Conservation (phyloP, 2,329 filamentous ascomycete species). For the Coniochaeta sp. region DNA sequence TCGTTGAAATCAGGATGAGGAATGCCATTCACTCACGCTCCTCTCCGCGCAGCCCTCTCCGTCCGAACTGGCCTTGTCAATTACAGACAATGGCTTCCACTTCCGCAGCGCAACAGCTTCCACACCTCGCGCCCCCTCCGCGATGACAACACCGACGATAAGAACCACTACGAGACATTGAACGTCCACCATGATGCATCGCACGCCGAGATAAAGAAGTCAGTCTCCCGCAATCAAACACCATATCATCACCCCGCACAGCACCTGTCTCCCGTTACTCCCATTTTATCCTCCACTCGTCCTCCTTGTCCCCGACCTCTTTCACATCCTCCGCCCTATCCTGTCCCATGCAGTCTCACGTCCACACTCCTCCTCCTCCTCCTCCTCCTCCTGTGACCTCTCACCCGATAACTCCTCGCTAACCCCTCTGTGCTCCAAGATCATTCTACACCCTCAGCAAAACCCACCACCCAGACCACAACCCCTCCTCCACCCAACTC, state of each 20-base stretch:
- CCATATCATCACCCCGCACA: too few species aligned
- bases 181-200: constrained; percentile 65
- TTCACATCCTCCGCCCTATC: too few species aligned
- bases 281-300: too few species aligned
- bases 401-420: not conserved
- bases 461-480: constrained; percentile 85
- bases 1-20: constrained; percentile 49
- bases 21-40: constrained; percentile 46
- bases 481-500: constrained; percentile 65
- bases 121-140: constrained; percentile 20
- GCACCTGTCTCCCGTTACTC: too few species aligned
- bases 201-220: constrained; percentile 79
- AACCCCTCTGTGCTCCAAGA: too few species aligned
- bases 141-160: constrained; percentile 22
- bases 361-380: too few species aligned
- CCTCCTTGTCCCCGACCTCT: too few species aligned
- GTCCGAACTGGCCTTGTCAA: constrained; percentile 6
- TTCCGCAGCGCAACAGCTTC: constrained; percentile 17
- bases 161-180: constrained; percentile 77
- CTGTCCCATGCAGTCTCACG: too few species aligned
- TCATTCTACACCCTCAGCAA: constrained; percentile 91
- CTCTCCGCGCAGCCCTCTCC: constrained; percentile 18
- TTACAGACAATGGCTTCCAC: not conserved
- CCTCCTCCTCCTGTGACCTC: not conserved
- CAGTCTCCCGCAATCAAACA: too few species aligned